A percentile compares a stretch with the other conserved stretches of the same genome.
phyloP scores from a whole-genome alignment of 352 stramenopile species.

The Phytophthora pseudosyringae region DNA sequence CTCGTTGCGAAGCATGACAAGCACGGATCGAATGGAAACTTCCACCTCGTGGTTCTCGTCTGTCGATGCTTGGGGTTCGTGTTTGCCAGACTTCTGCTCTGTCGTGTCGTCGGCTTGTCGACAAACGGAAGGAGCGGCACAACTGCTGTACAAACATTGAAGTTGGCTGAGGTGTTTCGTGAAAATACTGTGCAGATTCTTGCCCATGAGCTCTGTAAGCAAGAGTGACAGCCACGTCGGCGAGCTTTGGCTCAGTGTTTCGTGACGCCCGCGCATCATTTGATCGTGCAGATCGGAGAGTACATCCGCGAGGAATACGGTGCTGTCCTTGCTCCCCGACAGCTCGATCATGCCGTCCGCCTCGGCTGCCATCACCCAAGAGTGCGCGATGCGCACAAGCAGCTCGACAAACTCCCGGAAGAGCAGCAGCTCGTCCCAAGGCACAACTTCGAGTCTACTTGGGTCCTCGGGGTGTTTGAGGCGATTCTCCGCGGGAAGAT shows the following conservation, averaged over 20 bases:
- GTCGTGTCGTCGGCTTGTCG: slow-evolving; percentile 9
- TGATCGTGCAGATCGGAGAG: slow-evolving; percentile 56
- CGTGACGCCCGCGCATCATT: slow-evolving; percentile 42
- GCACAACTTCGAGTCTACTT: slow-evolving; percentile 38
- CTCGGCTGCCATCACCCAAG: slow-evolving; percentile 30
- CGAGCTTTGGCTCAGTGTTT: slow-evolving; percentile 20
- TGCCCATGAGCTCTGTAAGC: slow-evolving; percentile 44
- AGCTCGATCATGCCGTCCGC: slow-evolving; percentile 19
- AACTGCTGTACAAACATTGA: slow-evolving; percentile 41
- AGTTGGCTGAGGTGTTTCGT: slow-evolving; percentile 48
- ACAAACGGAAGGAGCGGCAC: slow-evolving; percentile 14
- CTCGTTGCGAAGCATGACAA: slow-evolving; percentile 36
- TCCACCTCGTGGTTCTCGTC: slow-evolving; percentile 4
- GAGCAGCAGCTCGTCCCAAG: slow-evolving; percentile 49
- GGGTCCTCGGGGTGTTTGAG: slow-evolving; percentile 26
- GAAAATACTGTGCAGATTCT: slow-evolving; percentile 49
- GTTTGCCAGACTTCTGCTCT: slow-evolving; percentile 1
- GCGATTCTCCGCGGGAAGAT: slow-evolving; percentile 33
- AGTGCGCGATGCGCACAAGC: slow-evolving; percentile 59
- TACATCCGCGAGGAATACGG: slow-evolving; percentile 38
- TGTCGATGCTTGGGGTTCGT: neutral
- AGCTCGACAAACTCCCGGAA: slow-evolving; percentile 75
- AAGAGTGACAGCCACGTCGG: slow-evolving; percentile 32
- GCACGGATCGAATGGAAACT: slow-evolving; percentile 35
- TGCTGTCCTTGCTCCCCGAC: slow-evolving; percentile 10